These are phyloP conservation scores for Auriculariales sp. DNA, from an alignment of 768 basidiomycete species.

Conservation along the genomic window DNA sequence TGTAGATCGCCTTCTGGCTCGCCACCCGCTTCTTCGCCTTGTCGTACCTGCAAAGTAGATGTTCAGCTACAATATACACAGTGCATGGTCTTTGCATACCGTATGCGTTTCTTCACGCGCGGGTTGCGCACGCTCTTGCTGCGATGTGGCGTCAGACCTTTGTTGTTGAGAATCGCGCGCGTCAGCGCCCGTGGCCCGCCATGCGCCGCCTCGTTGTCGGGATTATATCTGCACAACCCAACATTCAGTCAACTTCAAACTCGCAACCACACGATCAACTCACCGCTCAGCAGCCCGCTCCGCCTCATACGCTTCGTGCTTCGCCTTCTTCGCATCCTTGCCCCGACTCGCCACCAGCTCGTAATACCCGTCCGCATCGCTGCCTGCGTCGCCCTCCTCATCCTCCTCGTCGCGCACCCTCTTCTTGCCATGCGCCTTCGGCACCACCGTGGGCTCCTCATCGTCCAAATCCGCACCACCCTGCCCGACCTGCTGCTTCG, in stretches of 20 bases:
- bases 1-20: conserved; percentile 86
- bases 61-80: background rate
- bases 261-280: conserved; percentile 12
- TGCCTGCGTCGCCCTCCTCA: conserved; percentile 19
- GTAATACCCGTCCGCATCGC: conserved; percentile 56
- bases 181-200: conserved; percentile 79
- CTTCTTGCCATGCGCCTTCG: conserved; percentile 12
- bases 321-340: conserved; percentile 59
- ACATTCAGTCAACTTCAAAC: conserved; percentile 4
- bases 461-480: conserved; percentile 59
- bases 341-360: conserved; percentile 69
- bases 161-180: conserved; percentile 84
- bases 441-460: conserved; percentile 27
- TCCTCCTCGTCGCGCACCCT: conserved; percentile 22
- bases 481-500: conserved; percentile 24
- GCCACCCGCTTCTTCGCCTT: conserved; percentile 87
- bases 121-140: conserved; percentile 89
- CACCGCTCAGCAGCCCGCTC: conserved; percentile 42
- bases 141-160: conserved; percentile 82
- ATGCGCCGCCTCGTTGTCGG: conserved; percentile 21
- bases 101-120: conserved; percentile 89
- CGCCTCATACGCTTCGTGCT: conserved; percentile 71
- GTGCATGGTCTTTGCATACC: conserved; percentile 5
- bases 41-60: conserved; percentile 39
- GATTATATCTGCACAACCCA: too few relatives aligned